Base-by-base conservation (phyloP, 2,329 filamentous ascomycete genomes). In the Fusarium sp. region DNA sequence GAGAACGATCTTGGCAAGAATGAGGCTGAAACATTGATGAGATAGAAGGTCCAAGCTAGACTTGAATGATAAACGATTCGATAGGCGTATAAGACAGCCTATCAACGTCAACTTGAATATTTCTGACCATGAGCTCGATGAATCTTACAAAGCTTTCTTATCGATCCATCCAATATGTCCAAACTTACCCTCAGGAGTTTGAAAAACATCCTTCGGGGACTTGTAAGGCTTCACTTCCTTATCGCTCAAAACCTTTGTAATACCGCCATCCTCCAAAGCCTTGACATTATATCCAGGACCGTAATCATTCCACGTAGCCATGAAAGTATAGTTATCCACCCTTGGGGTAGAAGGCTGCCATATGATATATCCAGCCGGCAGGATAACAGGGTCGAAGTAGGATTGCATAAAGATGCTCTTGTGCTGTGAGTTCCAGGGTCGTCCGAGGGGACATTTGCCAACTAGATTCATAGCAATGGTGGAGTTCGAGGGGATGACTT, bases 361-460 rank as follows among this genome's bases (percentile, higher is more conserved):
- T 5, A 54, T 41, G n/a, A 67, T 87, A 72, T 90, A 91, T 3
- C 88, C 88, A 3, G 79, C 81, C 0, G 84, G 80, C 40, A 79
- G 68, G 27, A 90, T 85, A 47, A 83, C 86, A 8, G 81, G 81
- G 72, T 90, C 88, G 8, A 90, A 79, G 67, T 86, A 87, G 3
- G 80, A 83, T 13, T 84, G 77, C 56, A 86, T 84, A 67, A 89
- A 90, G 64, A 91, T 82, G 34, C 85, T 87, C 22, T 86, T 83
- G 66, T 90, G 87, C 32, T 81, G 78, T 0, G 84, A 80, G 72
- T 91, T 91, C 85, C 89, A 91, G 1, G 88, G 88, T n/a, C 89
- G 78, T 2, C 89, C 89, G 0, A 91, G 82, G 1, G 87, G 81
- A 73, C 88, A 91, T 68, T 82, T 79, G 0, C 84, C 84, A 18